phyloP scores from a whole-genome alignment of 2,329 filamentous ascomycete genomes.

The Bipolaris bicolor region DNA sequence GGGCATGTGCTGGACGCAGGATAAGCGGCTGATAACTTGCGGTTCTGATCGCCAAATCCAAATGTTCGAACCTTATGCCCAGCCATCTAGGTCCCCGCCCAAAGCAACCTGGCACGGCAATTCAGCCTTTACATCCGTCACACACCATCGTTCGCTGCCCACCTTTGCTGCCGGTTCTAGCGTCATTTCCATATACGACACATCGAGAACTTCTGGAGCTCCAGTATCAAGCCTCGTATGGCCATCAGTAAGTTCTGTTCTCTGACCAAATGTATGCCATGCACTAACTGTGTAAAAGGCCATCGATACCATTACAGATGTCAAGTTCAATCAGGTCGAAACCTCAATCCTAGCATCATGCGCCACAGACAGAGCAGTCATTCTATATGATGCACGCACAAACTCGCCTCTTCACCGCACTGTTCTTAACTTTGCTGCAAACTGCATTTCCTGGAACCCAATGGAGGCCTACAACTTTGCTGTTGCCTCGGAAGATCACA shows the following conservation, averaged over 20 bases:
- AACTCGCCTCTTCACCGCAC: conserved; percentile 81
- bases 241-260: conserved; percentile 64
- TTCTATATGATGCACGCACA: conserved; percentile 91
- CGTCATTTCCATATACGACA: conserved; percentile 85
- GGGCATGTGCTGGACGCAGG: conserved; percentile 85
- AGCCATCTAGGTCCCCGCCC: conserved; percentile 70
- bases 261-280: not conserved
- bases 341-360: conserved; percentile 87
- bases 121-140: conserved; percentile 81
- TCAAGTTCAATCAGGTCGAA: conserved; percentile 93
- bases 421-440: conserved; percentile 85
- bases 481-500: conserved; percentile 92
- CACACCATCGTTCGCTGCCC: conserved; percentile 79
- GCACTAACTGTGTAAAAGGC: conserved; percentile 47
- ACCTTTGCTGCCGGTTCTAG: conserved; percentile 81
- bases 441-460: conserved; percentile 92
- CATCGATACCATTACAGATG: conserved; percentile 82
- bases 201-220: conserved; percentile 75
- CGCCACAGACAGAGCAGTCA: conserved; percentile 82
- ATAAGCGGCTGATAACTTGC: conserved; percentile 84
- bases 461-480: conserved; percentile 98
- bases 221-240: conserved; percentile 83
- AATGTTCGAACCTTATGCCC: conserved; percentile 87
- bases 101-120: conserved; percentile 83
- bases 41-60: conserved; percentile 87